Evolutionary conservation across 1,284 basidiomycete genomes (phyloP), one percentile per base, ranked within the genome.

Genomic region (Testicularia cyperi): DNA sequence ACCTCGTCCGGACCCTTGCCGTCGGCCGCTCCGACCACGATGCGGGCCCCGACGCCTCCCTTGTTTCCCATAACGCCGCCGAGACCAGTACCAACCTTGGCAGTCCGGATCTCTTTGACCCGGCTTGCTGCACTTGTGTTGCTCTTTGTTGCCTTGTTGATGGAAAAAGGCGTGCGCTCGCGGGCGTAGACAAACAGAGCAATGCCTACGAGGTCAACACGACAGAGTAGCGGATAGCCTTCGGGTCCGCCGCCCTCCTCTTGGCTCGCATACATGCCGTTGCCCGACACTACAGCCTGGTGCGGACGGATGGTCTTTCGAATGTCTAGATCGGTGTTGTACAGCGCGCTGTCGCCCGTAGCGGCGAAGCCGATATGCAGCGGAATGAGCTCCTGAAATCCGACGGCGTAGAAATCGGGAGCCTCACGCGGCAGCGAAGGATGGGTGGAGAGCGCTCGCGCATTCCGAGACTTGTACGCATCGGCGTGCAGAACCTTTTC

Each of bases 371-470:
- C 20, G 2, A 43, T 45, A 32, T 54, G 64, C n/a, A 92, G 80
- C 5, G 90, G 89, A 9, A 92, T 80, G 30, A 92, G 81, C 74
- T 92, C 90, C 72, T 92, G 90, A 65, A 92, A 92, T 10, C 90
- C 90, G 34, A 92, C 86, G 1, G 86, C 90, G 42, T 91, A 84
- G 25, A 92, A 85, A 75, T 92, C 90, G 6, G 73, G 72, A 18
- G 72, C 70, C 29, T 72, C 67, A 19, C 73, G 60, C 14, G 68
- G 61, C 16, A 60, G 33, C 13, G 54, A 53, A 5, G 55, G 55
- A 13, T 51, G 58, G 8, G 48, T 47, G 14, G 49, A 53, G 22
- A 51, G 52, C 12, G 54, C 38, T 14, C 57, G 44, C 18, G 64
- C 32, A 32, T 67, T 57, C 32, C 37, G 26, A 18, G 53, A 61